Base-by-base conservation (phyloP, 2,329 filamentous ascomycete genomes). In the Cercospora janseana region DNA sequence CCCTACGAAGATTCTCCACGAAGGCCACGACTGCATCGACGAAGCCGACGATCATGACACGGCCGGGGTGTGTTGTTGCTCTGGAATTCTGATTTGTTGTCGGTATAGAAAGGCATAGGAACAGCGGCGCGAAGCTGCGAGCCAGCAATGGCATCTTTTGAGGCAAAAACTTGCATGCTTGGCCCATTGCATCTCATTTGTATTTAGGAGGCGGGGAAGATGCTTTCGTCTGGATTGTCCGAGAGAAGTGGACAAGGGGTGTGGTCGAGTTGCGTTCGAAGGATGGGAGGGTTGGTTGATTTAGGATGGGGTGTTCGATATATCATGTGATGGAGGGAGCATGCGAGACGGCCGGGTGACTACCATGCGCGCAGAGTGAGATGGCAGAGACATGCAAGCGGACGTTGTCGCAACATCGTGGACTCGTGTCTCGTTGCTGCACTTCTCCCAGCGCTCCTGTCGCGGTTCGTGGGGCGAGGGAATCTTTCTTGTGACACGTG, bases 371-470 rank as follows among this genome's bases (percentile, higher is more conserved):
- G 16, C n/a, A 21, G 34, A 28, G 24, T 20, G 42, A 34, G 26
- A 40, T 42, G 31, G 49, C 49, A 51, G 46, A 40, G 31, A 32
- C 26, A 45, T 45, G 41, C 42, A 50, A 26, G 32, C 24, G 47
- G 45, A 44, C 15, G 15, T n/a, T 28, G 35, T 42, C 37, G 46
- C 20, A 42, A 23, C 38, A 88, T 66, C 87, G 88, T 50, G 83
- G 88, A 0, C 70, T 87, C 0, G 70, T 88, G 0, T 83, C 78
- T 29, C 78, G 86, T 4, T 85, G 85, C 0, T 72, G 81, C 56
- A 79, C 18, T 23, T n/a, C 13, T 9, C 34, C 15, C 31, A 34
- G 88, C 57, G 84, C 85, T 0, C 81, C 89, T 76, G 86, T 84
- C 60, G 70, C 90, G n/a, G 81, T 90, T 26, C 84, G 86, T 1